Evolutionary conservation across 306 rosid species (phyloP).

Genomic region (Dalbergia oliveri): DNA sequence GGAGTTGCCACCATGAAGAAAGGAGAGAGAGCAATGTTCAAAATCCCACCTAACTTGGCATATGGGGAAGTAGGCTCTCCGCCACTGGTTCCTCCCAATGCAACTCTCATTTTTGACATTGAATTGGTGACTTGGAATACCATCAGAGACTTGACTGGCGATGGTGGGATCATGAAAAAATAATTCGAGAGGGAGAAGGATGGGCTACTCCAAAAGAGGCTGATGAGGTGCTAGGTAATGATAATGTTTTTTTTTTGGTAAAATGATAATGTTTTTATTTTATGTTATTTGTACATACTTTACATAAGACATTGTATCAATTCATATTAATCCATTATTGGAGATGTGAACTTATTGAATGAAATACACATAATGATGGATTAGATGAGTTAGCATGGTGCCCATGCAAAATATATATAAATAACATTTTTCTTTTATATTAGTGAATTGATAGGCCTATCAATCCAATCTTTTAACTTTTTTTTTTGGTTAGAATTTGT

Average conservation of each 20-base stretch:
- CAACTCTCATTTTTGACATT: constrained; percentile 67
- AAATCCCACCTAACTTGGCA: constrained; percentile 67
- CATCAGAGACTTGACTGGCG: constrained; percentile 63
- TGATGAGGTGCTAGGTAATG: constrained; percentile 68
- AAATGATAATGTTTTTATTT: too few species aligned
- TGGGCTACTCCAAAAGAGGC: constrained; percentile 70
- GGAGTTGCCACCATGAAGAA: constrained; percentile 72
- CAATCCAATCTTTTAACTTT: too few species aligned
- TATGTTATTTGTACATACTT: too few species aligned
- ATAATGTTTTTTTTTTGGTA: background rate
- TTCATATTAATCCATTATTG: too few species aligned
- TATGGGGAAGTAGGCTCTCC: constrained; percentile 69
- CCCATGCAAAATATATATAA: too few species aligned
- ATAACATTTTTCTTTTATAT: too few species aligned
- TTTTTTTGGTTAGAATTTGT: too few species aligned
- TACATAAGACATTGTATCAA: too few species aligned
- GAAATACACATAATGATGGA: too few species aligned
- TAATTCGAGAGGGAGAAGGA: constrained; percentile 60
- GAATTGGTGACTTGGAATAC: constrained; percentile 67
- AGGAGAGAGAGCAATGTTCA: constrained; percentile 76
- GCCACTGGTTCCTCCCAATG: constrained; percentile 63
- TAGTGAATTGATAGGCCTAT: too few species aligned
- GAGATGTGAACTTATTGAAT: too few species aligned
- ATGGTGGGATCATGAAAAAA: constrained; percentile 74
- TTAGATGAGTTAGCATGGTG: too few species aligned